phyloP scores from a whole-genome alignment of 2,329 filamentous ascomycete genomes.

The Fusarium sp. region DNA sequence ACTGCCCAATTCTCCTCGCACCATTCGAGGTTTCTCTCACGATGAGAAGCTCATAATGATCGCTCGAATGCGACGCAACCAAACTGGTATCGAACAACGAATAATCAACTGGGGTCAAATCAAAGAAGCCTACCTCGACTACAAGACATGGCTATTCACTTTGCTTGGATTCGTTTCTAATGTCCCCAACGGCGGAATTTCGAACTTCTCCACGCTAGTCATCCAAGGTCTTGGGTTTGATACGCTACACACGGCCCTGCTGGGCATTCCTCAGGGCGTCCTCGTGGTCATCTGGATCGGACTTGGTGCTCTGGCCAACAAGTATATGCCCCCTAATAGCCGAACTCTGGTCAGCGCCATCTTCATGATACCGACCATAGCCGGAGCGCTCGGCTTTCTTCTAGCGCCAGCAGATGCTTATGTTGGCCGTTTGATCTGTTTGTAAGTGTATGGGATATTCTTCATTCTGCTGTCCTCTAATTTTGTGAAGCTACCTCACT shows the following conservation, averaged over 20 bases:
- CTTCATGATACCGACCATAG: constrained; percentile 67
- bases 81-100: constrained; percentile 67
- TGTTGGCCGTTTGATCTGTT: constrained; percentile 65
- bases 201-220: constrained; percentile 67
- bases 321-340: constrained; percentile 53
- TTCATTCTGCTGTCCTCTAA: not conserved
- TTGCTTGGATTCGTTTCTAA: constrained; percentile 61
- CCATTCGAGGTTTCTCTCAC: constrained; percentile 58
- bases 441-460: constrained; percentile 36
- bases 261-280: constrained; percentile 50
- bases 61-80: constrained; percentile 62
- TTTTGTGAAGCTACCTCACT: constrained; percentile 41
- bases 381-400: constrained; percentile 64
- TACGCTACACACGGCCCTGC: constrained; percentile 47
- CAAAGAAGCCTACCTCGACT: constrained; percentile 63
- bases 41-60: constrained; percentile 64
- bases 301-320: constrained; percentile 51
- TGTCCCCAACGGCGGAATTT: constrained; percentile 65
- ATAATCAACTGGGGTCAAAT: constrained; percentile 63
- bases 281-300: constrained; percentile 52
- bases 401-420: constrained; percentile 59
- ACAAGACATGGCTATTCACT: constrained; percentile 67
- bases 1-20: constrained; percentile 65
- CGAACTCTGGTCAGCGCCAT: constrained; percentile 62
- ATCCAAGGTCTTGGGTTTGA: constrained; percentile 65